Percentiles rank a stretch among this genome's conserved stretches.
Conservation (phyloP, 1,284 basidiomycete genomes). For the Leccinum variabile region DNA sequence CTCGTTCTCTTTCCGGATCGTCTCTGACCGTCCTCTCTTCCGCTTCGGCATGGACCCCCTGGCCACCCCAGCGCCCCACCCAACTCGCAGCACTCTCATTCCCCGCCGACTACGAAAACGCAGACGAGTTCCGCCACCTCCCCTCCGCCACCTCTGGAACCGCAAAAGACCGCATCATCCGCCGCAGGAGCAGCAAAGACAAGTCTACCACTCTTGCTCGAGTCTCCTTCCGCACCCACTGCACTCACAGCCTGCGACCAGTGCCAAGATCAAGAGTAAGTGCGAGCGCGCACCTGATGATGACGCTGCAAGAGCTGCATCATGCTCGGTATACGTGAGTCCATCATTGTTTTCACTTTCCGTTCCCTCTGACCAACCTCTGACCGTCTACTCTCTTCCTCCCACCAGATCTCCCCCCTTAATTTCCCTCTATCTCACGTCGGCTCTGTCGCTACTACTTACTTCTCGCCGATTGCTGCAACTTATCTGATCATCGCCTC, state of each 20-base stretch:
- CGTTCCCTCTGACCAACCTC: too few relatives aligned
- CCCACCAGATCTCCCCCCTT: neutral
- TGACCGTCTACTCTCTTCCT: neutral
- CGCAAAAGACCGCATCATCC: slow-evolving; percentile 34
- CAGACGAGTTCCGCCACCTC: slow-evolving; percentile 45
- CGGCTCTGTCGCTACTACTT: neutral
- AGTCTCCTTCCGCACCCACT: neutral
- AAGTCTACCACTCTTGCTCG: slow-evolving; percentile 15
- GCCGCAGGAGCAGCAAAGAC: slow-evolving; percentile 72
- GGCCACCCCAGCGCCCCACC: slow-evolving; percentile 24
- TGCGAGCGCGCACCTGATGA: slow-evolving; percentile 28
- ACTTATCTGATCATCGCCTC: neutral
- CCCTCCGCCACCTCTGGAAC: slow-evolving; percentile 22
- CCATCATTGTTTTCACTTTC: slow-evolving; percentile 16
- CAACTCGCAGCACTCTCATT: slow-evolving; percentile 40
- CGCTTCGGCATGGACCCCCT: slow-evolving; percentile 35
- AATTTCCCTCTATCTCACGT: neutral
- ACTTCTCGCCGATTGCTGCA: neutral
- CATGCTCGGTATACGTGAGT: slow-evolving; percentile 67
- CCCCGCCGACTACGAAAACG: slow-evolving; percentile 53
- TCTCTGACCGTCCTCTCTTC: slow-evolving; percentile 10
- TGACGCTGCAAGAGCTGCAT: slow-evolving; percentile 62
- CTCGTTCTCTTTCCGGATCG: slow-evolving; percentile 24
- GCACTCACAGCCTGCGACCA: slow-evolving; percentile 55
- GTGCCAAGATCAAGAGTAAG: slow-evolving; percentile 51